Conservation (phyloP, 2,329 filamentous ascomycete species). For the Fusarium subtropicale region DNA sequence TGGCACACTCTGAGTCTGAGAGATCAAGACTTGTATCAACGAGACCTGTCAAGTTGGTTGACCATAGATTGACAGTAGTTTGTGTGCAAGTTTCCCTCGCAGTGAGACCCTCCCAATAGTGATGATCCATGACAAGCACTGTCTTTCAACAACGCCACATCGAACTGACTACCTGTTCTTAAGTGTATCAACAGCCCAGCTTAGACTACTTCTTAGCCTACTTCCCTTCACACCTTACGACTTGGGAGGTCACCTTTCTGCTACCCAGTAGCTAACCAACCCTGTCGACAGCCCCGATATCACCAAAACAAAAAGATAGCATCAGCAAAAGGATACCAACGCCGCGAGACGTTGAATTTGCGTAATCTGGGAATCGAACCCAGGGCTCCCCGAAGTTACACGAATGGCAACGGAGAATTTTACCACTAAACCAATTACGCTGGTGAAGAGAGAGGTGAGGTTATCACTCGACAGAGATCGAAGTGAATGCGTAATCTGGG, state of each 20-base stretch:
- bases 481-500: constrained; percentile 21
- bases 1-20: background rate
- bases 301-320: background rate
- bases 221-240: no score
- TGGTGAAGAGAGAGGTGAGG: background rate
- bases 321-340: background rate
- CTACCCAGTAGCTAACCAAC: no score
- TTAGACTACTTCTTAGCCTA: no score
- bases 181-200: no score
- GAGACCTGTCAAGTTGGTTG: background rate
- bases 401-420: constrained; percentile 43
- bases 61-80: no score
- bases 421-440: constrained; percentile 40
- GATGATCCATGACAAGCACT: background rate
- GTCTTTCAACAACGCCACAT: background rate
- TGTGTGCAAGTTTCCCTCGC: no score
- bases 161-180: no score
- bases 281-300: background rate
- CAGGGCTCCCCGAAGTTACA: constrained; percentile 35
- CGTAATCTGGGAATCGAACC: constrained; percentile 45
- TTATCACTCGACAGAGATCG: background rate
- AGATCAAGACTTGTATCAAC: background rate
- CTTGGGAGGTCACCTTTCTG: no score
- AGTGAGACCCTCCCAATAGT: no score
- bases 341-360: background rate